Conservation (phyloP, 2,329 filamentous ascomycete species). For the Tricladium varicosporioides region DNA sequence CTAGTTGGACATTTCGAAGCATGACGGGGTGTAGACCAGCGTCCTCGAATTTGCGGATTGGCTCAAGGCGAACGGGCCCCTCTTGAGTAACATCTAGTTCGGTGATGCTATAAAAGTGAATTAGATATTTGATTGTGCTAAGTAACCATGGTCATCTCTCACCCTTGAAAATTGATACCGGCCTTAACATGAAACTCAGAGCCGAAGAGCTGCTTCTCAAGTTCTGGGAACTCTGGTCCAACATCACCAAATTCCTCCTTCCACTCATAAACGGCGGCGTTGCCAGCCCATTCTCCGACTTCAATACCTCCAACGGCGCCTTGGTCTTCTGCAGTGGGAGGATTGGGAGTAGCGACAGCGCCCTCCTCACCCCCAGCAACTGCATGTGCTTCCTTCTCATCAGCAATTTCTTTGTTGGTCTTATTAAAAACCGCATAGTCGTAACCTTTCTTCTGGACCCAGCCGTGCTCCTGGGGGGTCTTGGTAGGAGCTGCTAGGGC, state of each 20-base stretch:
- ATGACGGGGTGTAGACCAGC: constrained; percentile 85
- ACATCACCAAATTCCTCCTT: constrained; percentile 83
- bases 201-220: constrained; percentile 77
- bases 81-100: constrained; percentile 57
- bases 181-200: constrained; percentile 45
- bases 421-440: constrained; percentile 33
- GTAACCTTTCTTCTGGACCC: constrained; percentile 30
- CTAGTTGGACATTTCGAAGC: constrained; percentile 71
- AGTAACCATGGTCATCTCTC: constrained; percentile 34
- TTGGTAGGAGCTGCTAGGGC: constrained; percentile 4
- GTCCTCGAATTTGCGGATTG: constrained; percentile 61
- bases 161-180: constrained; percentile 65
- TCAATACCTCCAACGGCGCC: constrained; percentile 23
- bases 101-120: constrained; percentile 44
- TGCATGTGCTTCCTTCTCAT: constrained; percentile 9
- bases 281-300: constrained; percentile 27
- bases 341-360: constrained; percentile 1
- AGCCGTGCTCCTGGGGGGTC: constrained; percentile 33
- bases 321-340: constrained; percentile 4
- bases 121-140: constrained; percentile 22
- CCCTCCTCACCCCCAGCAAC: neutral
- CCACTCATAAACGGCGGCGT: constrained; percentile 68
- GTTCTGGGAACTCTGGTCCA: constrained; percentile 64
- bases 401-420: constrained; percentile 27
- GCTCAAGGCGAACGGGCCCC: constrained; percentile 49